These are phyloP conservation scores for Pythium folliculosum DNA, from an alignment of 352 stramenopile genomes.

Conservation along the genomic window DNA sequence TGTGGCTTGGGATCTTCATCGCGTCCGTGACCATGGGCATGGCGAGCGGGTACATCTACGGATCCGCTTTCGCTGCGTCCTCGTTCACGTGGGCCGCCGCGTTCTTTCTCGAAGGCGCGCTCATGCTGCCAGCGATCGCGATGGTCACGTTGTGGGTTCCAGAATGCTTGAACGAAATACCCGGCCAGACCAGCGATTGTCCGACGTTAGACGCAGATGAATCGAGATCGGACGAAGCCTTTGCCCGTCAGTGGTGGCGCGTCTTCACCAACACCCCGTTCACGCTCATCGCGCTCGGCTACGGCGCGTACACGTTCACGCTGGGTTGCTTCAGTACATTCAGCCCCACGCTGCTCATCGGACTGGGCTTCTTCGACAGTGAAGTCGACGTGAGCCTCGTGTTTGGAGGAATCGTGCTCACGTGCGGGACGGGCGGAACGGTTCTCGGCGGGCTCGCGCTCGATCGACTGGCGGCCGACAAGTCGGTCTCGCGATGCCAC, in stretches of 20 bases:
- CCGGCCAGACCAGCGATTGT: conserved; percentile 25
- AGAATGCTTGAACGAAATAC: conserved; percentile 52
- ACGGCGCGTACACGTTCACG: conserved; percentile 87
- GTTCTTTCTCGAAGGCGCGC: conserved; percentile 75
- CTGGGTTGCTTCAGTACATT: conserved; percentile 85
- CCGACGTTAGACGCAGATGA: not conserved
- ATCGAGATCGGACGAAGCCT: not conserved
- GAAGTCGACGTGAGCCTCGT: conserved; percentile 84
- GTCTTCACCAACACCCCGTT: conserved; percentile 38
- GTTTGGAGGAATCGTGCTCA: conserved; percentile 79
- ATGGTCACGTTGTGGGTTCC: conserved; percentile 80
- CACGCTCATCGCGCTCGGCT: conserved; percentile 78
- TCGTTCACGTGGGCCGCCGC: conserved; percentile 75
- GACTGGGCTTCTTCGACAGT: conserved; percentile 80
- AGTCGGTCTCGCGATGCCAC: conserved; percentile 35
- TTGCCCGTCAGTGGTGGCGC: not conserved
- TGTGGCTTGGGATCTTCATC: conserved; percentile 93
- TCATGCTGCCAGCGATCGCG: conserved; percentile 37
- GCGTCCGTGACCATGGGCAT: conserved; percentile 77
- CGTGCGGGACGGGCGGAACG: conserved; percentile 87
- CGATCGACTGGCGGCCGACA: conserved; percentile 37
- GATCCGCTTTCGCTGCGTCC: conserved; percentile 61
- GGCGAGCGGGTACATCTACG: conserved; percentile 75
- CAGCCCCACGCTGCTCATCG: conserved; percentile 86
- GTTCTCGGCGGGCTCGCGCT: conserved; percentile 81